These are phyloP conservation scores for Pestalotiopsis sp. DNA, from an alignment of 2,329 filamentous ascomycete genomes.

Conservation along the genomic window DNA sequence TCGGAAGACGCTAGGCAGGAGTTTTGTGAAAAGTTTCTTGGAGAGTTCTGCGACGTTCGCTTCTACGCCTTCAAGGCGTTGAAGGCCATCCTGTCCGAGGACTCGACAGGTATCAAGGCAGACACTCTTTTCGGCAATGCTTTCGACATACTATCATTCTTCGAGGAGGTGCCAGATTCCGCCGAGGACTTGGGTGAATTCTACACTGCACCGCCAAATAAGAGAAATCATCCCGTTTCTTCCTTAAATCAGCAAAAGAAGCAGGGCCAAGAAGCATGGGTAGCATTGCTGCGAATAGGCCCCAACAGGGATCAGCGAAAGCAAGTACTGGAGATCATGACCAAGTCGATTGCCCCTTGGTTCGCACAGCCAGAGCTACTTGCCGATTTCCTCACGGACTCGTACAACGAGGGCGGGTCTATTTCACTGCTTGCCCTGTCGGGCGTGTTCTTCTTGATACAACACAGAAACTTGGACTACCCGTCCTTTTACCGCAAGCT, in stretches of 20 bases:
- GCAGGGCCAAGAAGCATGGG: slow-evolving; percentile 84
- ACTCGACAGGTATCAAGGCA: slow-evolving; percentile 20
- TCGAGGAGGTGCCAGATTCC: slow-evolving; percentile 71
- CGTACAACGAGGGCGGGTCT: slow-evolving; percentile 83
- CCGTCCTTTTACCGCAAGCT: slow-evolving; percentile 91
- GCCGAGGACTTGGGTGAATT: slow-evolving; percentile 69
- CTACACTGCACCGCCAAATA: slow-evolving; percentile 65
- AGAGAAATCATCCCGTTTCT: slow-evolving; percentile 66
- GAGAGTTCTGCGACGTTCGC: slow-evolving; percentile 80
- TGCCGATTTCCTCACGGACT: slow-evolving; percentile 96
- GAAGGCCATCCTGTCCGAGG: slow-evolving; percentile 45
- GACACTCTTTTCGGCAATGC: slow-evolving; percentile 54
- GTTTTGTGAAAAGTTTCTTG: slow-evolving; percentile 77
- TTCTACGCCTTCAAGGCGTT: slow-evolving; percentile 80
- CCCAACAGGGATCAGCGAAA: slow-evolving; percentile 78
- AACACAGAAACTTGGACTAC: slow-evolving; percentile 93
- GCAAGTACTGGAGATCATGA: slow-evolving; percentile 72
- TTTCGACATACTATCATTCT: slow-evolving; percentile 63
- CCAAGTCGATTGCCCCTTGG: slow-evolving; percentile 82
- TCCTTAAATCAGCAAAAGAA: slow-evolving; percentile 74
- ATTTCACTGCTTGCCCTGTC: slow-evolving; percentile 86
- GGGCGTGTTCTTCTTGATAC: slow-evolving; percentile 93
- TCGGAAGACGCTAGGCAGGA: slow-evolving; percentile 65
- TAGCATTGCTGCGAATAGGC: slow-evolving; percentile 70
- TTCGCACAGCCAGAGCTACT: slow-evolving; percentile 86